phyloP scores from a whole-genome alignment of 257 asterid species.

The Solanum neorickii region DNA sequence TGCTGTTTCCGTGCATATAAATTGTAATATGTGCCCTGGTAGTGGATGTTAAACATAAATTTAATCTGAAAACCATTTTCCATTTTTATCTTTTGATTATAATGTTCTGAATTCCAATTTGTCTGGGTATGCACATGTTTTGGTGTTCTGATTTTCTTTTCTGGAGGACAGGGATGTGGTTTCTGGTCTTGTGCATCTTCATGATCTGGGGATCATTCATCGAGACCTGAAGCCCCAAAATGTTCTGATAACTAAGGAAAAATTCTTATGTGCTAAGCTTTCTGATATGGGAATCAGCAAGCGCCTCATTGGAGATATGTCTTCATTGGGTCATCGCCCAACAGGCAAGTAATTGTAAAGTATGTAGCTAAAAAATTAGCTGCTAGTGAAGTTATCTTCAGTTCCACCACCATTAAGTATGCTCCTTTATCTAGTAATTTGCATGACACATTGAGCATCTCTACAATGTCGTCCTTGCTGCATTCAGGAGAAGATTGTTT shows the following conservation, averaged over 20 bases:
- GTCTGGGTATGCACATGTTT: background rate
- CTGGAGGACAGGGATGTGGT: constrained; percentile 65
- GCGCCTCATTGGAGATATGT: constrained; percentile 69
- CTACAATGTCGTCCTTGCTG: background rate
- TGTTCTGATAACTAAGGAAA: constrained; percentile 53
- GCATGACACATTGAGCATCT: background rate
- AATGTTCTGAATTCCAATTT: background rate
- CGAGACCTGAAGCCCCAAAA: constrained; percentile 94
- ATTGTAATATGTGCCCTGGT: background rate
- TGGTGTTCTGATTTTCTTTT: background rate
- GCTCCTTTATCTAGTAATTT: background rate
- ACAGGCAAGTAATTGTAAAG: constrained; percentile 41
- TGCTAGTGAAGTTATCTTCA: background rate
- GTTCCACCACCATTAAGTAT: background rate
- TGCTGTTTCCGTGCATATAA: background rate
- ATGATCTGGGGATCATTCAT: constrained; percentile 86
- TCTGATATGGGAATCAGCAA: constrained; percentile 99
- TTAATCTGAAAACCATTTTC: background rate
- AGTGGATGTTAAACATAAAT: background rate
- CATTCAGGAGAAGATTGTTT: background rate
- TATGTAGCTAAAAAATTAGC: background rate
- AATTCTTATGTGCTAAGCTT: constrained; percentile 64
- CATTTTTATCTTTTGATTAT: background rate
- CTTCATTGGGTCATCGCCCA: constrained; percentile 71
- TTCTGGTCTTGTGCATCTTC: constrained; percentile 78